Evolutionary conservation across 106 monocot genomes (phyloP).

Genomic region (Posidonia australis): DNA sequence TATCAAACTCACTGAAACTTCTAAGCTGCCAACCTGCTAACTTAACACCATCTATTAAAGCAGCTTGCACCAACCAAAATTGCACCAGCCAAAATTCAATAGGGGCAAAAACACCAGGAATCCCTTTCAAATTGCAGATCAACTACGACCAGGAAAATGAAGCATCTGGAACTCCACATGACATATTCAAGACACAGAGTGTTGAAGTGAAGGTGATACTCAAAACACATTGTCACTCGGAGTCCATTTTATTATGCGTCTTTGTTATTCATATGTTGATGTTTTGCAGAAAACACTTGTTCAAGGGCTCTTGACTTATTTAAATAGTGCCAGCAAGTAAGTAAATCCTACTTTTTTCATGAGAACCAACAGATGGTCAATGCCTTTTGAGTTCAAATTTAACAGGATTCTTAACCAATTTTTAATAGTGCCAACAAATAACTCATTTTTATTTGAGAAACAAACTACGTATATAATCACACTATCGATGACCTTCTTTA

Average conservation of each 20-base stretch:
- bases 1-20: conserved; percentile 2
- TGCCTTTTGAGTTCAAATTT: too few species aligned
- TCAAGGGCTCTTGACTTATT: not conserved
- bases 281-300: conserved; percentile 1
- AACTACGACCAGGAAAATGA: not conserved
- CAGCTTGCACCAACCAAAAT: not conserved
- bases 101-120: not conserved
- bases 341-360: not conserved
- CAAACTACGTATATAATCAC: too few species aligned
- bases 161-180: not conserved
- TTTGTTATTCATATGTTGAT: not conserved
- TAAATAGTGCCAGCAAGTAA: conserved; percentile 2
- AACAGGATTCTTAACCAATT: too few species aligned
- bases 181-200: not conserved
- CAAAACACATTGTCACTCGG: not conserved
- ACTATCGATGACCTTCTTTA: too few species aligned
- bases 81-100: not conserved
- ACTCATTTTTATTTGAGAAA: too few species aligned
- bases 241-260: not conserved
- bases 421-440: too few species aligned
- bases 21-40: not conserved
- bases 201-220: not conserved
- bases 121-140: not conserved
- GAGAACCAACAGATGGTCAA: too few species aligned
- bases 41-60: not conserved